Base-by-base conservation (phyloP, 305 asterid genomes). In the Fraxinus sp. region DNA sequence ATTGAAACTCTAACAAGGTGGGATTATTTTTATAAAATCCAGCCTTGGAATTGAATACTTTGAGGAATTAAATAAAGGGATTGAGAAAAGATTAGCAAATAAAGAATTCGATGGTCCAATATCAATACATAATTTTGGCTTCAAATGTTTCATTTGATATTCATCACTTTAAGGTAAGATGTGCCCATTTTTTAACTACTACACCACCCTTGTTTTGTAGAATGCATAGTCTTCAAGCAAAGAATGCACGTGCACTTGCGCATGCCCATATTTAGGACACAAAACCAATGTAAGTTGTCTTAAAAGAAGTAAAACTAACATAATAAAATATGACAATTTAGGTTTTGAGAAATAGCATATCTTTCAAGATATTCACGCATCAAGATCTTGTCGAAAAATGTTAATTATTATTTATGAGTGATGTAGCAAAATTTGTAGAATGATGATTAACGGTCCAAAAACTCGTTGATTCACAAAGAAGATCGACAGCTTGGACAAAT, bases 171-270 rank as follows among this genome's bases (percentile, higher is more conserved):
- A 41, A 86, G 86, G 81, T 78, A 78, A 64, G 78, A 80, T 77
- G 81, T 84, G 82, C 78, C 85, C 78, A 79, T 86, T 84, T 85
- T 83, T 77, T 88, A 77, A 85, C 79, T 79, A 46, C 6, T 3
- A 14, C 18, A 14, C 59, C 55, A 43, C 55, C 5, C 16, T 84
- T 84, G 90, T 87, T 87, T 86, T 87, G 90, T 81, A 90, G 88
- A 80, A 79, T 80, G 90, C 91, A 88, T 86, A 84, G 90, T 83
- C 85, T 89, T 86, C 79, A 82, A 91, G 92, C 89, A 86, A 62
- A 82, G 84, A 85, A 82, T 79, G 62, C 92, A 91, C 94, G 90
- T 89, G 94, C 94, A 84, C 89, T 83, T 87, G 91, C 92, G 89
- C 91, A 82, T 81, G 88, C 89, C 85, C 89, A 80, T 75, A 85